A percentile compares a stretch with the other conserved stretches of the same genome.
Conservation (phyloP, 2,329 filamentous ascomycete genomes). For the Alternaria panax region DNA sequence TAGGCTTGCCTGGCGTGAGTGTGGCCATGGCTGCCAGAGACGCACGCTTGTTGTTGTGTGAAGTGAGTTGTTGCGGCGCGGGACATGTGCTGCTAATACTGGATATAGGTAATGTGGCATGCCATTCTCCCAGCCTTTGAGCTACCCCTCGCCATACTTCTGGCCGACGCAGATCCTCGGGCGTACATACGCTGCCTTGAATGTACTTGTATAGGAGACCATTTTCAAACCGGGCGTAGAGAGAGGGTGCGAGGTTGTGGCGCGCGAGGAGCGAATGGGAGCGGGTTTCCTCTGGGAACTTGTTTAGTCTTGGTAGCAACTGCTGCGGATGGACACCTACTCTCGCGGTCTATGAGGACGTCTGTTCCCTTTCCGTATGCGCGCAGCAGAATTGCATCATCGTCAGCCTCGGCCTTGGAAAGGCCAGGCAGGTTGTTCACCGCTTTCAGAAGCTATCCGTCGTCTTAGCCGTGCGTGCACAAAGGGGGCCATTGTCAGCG, state of each 20-base stretch:
- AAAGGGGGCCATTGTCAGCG: background rate
- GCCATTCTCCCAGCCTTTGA: constrained; percentile 87
- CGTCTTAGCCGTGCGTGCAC: constrained; percentile 16
- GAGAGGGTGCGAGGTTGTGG: constrained; percentile 80
- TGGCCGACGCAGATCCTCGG: constrained; percentile 78
- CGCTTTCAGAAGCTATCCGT: constrained; percentile 70
- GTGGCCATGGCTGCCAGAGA: constrained; percentile 47
- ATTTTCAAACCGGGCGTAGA: constrained; percentile 93
- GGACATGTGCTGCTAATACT: constrained; percentile 55
- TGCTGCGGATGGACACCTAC: constrained; percentile 58
- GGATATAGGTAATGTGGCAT: constrained; percentile 71
- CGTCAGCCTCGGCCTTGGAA: constrained; percentile 79
- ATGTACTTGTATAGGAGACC: constrained; percentile 95
- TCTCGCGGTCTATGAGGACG: constrained; percentile 92
- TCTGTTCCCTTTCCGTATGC: constrained; percentile 96
- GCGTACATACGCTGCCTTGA: constrained; percentile 77
- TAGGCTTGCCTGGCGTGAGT: constrained; percentile 69
- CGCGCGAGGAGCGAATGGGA: constrained; percentile 87
- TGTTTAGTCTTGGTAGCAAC: constrained; percentile 17
- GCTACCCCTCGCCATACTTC: constrained; percentile 85
- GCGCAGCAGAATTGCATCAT: constrained; percentile 84
- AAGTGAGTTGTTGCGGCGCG: constrained; percentile 39
- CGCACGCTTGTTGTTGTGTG: constrained; percentile 47
- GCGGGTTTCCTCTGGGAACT: constrained; percentile 63
- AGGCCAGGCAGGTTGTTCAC: constrained; percentile 73